Evolutionary conservation across 2,329 filamentous ascomycete species (phyloP).

Genomic region (Colletotrichum sp.): DNA sequence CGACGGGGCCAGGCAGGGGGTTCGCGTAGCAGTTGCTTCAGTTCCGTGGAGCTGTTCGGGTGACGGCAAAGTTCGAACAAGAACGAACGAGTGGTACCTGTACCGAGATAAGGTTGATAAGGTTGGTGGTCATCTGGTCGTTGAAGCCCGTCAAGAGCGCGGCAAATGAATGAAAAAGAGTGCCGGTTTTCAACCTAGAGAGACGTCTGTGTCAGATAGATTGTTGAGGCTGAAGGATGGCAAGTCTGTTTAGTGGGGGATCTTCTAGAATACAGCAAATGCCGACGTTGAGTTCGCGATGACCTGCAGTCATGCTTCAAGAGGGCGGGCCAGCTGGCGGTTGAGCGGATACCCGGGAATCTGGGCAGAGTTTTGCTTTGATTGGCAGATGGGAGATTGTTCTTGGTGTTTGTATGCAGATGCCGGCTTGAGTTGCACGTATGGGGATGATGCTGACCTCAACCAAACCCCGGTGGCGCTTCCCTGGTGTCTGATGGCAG

Average conservation of each 20-base stretch:
- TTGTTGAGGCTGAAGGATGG: neutral
- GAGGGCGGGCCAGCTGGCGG: neutral
- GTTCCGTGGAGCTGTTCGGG: neutral
- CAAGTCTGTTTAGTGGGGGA: conserved; percentile 8
- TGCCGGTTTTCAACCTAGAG: neutral
- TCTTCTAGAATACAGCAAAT: neutral
- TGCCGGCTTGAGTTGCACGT: conserved; percentile 7
- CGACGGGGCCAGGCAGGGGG: neutral
- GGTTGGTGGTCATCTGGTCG: neutral
- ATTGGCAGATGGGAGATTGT: neutral
- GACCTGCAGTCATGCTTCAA: neutral
- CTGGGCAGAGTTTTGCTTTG: neutral
- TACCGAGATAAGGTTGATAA: neutral
- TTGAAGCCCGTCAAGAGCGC: neutral
- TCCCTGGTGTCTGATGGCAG: neutral
- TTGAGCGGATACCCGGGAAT: neutral
- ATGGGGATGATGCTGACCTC: neutral
- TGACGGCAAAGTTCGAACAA: neutral
- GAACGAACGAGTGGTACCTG: neutral
- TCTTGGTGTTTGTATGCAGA: neutral
- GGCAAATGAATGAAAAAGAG: neutral
- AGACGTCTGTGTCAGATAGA: neutral
- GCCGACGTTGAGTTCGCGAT: neutral
- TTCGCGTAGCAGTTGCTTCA: neutral
- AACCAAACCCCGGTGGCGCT: neutral